Conservation (phyloP, 129 eudicot genomes). For the Flaveria robusta region DNA sequence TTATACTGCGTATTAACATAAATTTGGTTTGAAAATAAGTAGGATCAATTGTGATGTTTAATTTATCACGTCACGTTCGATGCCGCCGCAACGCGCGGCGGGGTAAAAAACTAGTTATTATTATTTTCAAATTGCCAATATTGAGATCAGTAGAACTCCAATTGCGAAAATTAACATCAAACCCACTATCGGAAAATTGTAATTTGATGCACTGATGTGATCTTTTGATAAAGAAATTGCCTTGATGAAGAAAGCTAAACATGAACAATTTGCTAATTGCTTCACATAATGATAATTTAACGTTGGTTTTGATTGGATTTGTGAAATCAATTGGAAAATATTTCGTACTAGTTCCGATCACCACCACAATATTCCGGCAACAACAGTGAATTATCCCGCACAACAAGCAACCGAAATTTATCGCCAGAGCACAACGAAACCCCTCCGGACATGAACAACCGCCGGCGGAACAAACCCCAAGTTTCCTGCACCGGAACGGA, state of each 20-base stretch:
- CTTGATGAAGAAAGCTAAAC: slow-evolving; percentile 69
- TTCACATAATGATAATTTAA: slow-evolving; percentile 51
- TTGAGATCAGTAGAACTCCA: slow-evolving; percentile 36
- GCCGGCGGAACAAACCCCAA: slow-evolving; percentile 52
- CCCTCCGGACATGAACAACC: slow-evolving; percentile 66
- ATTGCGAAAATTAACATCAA: slow-evolving; percentile 56
- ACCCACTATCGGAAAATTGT: slow-evolving; percentile 47
- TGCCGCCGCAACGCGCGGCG: too few species aligned
- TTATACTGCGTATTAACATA: too few species aligned
- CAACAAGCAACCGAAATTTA: slow-evolving; percentile 41
- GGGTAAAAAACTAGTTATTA: too few species aligned
- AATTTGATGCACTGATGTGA: not conserved
- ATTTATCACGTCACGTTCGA: too few species aligned
- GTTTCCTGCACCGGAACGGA: slow-evolving; percentile 55
- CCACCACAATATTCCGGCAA: slow-evolving; percentile 53
- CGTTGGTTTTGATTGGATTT: slow-evolving; percentile 37
- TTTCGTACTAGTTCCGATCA: slow-evolving; percentile 46
- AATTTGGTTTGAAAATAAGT: too few species aligned
- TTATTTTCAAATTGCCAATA: slow-evolving; percentile 42
- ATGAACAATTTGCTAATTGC: slow-evolving; percentile 58
- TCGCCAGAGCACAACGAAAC: slow-evolving; percentile 34
- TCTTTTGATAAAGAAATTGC: slow-evolving; percentile 25
- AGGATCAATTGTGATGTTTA: too few species aligned
- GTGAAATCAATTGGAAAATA: slow-evolving; percentile 57
- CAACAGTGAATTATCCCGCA: slow-evolving; percentile 41